Percentiles rank a stretch among this genome's conserved stretches.
Conservation (phyloP, 441 rosid genomes). For the Aquilaria agallochum region DNA sequence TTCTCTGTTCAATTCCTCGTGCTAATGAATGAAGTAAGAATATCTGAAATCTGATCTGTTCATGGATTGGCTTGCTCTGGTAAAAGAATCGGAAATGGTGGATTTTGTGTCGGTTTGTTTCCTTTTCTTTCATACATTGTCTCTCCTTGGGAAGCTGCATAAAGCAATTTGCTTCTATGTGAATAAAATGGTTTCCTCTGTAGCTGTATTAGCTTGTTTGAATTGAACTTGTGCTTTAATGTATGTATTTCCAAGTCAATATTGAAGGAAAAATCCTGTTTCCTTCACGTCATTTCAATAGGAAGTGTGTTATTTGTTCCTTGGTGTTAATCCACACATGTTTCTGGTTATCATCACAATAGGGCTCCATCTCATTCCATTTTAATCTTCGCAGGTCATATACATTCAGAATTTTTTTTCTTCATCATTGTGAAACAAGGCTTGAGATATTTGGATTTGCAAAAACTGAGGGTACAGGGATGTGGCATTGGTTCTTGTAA, state of each 20-base stretch:
- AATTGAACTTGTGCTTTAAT: background rate
- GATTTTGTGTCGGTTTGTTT: no score
- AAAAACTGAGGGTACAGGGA: conserved; percentile 22
- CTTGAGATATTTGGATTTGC: conserved; percentile 11
- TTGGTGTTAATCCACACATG: background rate
- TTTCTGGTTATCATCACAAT: background rate
- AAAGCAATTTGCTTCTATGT: no score
- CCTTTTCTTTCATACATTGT: conserved; percentile 17
- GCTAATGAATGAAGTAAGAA: no score
- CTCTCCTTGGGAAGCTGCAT: background rate
- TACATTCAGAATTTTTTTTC: conserved; percentile 2
- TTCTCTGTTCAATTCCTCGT: no score
- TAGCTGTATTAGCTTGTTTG: background rate
- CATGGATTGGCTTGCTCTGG: no score
- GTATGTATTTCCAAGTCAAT: background rate
- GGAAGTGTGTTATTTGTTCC: background rate
- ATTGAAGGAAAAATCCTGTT: no score
- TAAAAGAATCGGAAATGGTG: no score
- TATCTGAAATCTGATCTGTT: no score
- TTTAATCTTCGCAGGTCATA: conserved; percentile 4
- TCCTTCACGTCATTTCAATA: no score
- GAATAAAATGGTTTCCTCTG: no score
- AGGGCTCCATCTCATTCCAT: conserved; percentile 2
- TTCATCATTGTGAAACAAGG: conserved; percentile 4
- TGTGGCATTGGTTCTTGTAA: conserved; percentile 24